Conservation (phyloP, 2,329 filamentous ascomycete species). For the Fusarium coicis region DNA sequence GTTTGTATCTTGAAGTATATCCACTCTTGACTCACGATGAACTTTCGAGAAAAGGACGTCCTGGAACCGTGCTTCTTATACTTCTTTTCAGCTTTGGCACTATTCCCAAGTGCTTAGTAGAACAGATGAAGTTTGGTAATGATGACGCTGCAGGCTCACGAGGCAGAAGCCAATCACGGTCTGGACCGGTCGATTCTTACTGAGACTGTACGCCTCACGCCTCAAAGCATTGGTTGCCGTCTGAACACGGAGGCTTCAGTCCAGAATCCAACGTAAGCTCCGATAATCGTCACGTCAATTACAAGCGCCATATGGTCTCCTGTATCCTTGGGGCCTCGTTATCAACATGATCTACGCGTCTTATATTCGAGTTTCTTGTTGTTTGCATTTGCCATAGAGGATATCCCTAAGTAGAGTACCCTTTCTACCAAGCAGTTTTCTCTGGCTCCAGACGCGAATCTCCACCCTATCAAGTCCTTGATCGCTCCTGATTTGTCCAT, state of each 20-base stretch:
- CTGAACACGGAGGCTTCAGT: not conserved
- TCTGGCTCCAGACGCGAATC: too few relatives aligned
- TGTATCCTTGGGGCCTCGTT: not conserved
- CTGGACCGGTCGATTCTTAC: not conserved
- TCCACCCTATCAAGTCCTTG: too few relatives aligned
- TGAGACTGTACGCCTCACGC: not conserved
- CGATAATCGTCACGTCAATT: accelerated
- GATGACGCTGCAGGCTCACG: constrained; percentile 9
- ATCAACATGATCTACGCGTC: too few relatives aligned
- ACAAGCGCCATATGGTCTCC: too few relatives aligned
- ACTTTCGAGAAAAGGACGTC: not conserved
- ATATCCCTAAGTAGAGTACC: accelerated
- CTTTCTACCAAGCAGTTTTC: accelerated
- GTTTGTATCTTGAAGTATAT: not conserved
- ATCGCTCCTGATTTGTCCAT: not conserved
- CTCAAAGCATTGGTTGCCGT: not conserved
- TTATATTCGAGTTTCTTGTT: accelerated
- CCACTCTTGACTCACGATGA: too few relatives aligned
- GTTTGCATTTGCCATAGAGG: accelerated
- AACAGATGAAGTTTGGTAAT: not conserved
- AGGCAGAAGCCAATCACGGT: not conserved
- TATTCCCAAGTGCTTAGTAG: not conserved
- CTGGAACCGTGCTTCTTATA: not conserved
- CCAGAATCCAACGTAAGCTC: not conserved
- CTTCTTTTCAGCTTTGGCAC: not conserved